These are phyloP conservation scores for Scopulariopsis brevicaulis DNA, from an alignment of 2,329 filamentous ascomycete species.

Conservation along the genomic window DNA sequence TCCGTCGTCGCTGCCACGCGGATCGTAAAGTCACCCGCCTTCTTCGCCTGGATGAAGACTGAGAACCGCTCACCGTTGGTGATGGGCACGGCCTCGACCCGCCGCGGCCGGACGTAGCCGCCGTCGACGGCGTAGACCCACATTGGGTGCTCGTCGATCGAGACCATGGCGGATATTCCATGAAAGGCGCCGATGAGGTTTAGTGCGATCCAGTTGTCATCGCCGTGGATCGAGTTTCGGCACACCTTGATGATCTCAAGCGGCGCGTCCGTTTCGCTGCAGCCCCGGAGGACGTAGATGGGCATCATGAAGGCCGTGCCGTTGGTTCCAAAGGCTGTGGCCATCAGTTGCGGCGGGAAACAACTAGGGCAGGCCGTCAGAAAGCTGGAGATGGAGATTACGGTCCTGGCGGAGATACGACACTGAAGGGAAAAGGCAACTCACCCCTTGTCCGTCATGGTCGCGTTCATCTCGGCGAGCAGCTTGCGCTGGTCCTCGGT, in stretches of 20 bases:
- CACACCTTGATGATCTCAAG: constrained; percentile 30
- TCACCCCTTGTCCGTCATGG: constrained; percentile 29
- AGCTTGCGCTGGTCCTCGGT: constrained; percentile 15
- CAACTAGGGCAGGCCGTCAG: background rate
- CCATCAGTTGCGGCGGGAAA: constrained; percentile 2
- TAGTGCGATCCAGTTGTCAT: constrained; percentile 36
- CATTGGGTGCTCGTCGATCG: constrained; percentile 40
- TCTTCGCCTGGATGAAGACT: constrained; percentile 32
- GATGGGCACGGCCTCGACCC: constrained; percentile 32
- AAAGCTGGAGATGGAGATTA: background rate
- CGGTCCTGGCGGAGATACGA: too few relatives aligned
- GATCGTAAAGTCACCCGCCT: constrained; percentile 39
- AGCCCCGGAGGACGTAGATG: constrained; percentile 27
- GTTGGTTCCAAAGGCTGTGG: background rate
- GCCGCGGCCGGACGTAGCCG: constrained; percentile 38
- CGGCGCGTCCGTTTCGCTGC: constrained; percentile 30
- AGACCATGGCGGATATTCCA: constrained; percentile 29
- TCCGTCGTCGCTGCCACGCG: constrained; percentile 35
- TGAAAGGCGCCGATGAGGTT: constrained; percentile 41
- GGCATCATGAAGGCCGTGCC: constrained; percentile 5
- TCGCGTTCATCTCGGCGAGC: constrained; percentile 13
- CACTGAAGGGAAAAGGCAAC: constrained; percentile 1
- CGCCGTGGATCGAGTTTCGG: constrained; percentile 4
- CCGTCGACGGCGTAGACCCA: constrained; percentile 44
- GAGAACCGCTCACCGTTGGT: constrained; percentile 43